Evolutionary conservation across 331 rosid genomes (phyloP).

Genomic region (Acacia concinna): DNA sequence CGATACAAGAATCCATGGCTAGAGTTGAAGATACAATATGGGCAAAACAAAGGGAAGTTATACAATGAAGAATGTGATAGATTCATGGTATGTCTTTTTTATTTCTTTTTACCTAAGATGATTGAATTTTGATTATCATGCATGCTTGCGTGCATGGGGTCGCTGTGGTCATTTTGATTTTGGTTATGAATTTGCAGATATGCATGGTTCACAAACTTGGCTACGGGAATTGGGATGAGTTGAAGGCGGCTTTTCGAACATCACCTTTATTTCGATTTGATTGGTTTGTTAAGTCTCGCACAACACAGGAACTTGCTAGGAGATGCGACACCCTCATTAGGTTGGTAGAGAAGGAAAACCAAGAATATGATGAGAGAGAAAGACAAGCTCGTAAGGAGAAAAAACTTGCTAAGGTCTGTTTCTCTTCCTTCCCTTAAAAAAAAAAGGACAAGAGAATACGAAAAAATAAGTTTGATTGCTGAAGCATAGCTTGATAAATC

Average conservation of each 20-base stretch:
- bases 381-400: slow-evolving; percentile 98
- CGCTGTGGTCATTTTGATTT: background rate
- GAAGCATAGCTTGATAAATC: slow-evolving; percentile 9
- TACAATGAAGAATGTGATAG: slow-evolving; percentile 99
- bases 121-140: background rate
- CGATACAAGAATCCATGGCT: slow-evolving; percentile 99
- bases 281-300: slow-evolving; percentile 99
- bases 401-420: slow-evolving; percentile 90
- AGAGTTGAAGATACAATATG: slow-evolving; percentile 91
- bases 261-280: slow-evolving; percentile 97
- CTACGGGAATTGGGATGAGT: slow-evolving; percentile 97
- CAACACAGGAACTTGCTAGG: slow-evolving; percentile 95
- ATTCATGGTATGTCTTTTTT: slow-evolving; percentile 65
- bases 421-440: background rate
- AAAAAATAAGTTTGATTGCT: background rate
- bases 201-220: slow-evolving; percentile 99
- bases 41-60: slow-evolving; percentile 96
- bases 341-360: slow-evolving; percentile 97
- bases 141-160: background rate
- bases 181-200: slow-evolving; percentile 53
- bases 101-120: background rate
- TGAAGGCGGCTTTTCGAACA: slow-evolving; percentile 97
- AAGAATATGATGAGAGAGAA: slow-evolving; percentile 94
- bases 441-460: background rate
- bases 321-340: slow-evolving; percentile 95